phyloP scores from a whole-genome alignment of 306 rosid genomes.

The Senna tora region DNA sequence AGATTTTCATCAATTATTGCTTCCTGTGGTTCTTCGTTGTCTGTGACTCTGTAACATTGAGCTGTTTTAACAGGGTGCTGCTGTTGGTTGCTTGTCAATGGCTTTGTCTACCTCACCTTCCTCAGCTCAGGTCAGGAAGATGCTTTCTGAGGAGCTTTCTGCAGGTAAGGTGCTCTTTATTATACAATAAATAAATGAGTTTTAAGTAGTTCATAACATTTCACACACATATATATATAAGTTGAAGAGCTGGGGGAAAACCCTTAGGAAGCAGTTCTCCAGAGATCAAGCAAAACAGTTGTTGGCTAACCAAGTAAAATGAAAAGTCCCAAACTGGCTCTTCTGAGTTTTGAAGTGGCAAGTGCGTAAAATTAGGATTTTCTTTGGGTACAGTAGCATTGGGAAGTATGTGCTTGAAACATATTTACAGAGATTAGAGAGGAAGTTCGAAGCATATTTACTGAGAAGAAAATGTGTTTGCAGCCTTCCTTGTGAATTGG shows the following conservation, averaged over 20 bases:
- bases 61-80: slow-evolving; percentile 60
- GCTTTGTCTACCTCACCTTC: slow-evolving; percentile 76
- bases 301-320: background rate
- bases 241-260: background rate
- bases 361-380: background rate
- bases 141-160: slow-evolving; percentile 68
- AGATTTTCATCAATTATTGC: slow-evolving; percentile 20
- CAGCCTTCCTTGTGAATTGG: too few relatives aligned
- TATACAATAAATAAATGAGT: slow-evolving; percentile 5
- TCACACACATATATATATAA: background rate
- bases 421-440: too few relatives aligned
- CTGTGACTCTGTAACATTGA: slow-evolving; percentile 28
- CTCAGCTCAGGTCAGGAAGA: slow-evolving; percentile 62
- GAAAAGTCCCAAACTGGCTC: background rate
- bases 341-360: background rate
- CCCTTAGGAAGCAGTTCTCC: background rate
- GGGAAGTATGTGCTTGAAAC: too few relatives aligned
- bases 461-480: too few relatives aligned
- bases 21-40: slow-evolving; percentile 19
- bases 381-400: slow-evolving; percentile 2
- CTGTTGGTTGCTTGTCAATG: slow-evolving; percentile 76
- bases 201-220: background rate
- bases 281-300: background rate
- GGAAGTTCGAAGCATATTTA: too few relatives aligned
- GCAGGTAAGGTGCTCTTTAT: slow-evolving; percentile 54